A percentile compares a stretch with the other conserved stretches of the same genome.
Evolutionary conservation across 768 basidiomycete genomes (phyloP).

Genomic region (Peribolospora kevripleyi): DNA sequence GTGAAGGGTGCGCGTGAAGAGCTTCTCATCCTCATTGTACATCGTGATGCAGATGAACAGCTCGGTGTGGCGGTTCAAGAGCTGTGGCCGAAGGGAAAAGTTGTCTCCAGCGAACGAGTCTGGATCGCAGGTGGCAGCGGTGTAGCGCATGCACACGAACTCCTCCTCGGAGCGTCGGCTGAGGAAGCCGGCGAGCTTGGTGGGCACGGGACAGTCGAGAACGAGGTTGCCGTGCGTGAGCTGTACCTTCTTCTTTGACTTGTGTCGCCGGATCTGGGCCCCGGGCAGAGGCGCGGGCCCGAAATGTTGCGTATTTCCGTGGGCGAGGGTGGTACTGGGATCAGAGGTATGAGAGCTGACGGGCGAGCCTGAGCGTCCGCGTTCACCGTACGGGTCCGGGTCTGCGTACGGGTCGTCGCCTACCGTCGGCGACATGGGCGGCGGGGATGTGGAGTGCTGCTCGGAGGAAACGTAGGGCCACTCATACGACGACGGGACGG

Average conservation of each 20-base stretch:
- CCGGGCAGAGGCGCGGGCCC: slow-evolving; percentile 56
- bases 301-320: slow-evolving; percentile 41
- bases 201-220: slow-evolving; percentile 57
- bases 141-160: slow-evolving; percentile 43
- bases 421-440: too few relatives aligned
- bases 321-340: too few relatives aligned
- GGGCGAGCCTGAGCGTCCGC: too few relatives aligned
- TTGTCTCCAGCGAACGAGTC: slow-evolving; percentile 67
- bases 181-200: slow-evolving; percentile 49
- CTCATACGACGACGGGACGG: too few relatives aligned
- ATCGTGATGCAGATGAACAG: slow-evolving; percentile 85
- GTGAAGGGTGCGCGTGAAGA: slow-evolving; percentile 20
- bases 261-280: slow-evolving; percentile 46
- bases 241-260: slow-evolving; percentile 52
- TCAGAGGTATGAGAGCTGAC: too few relatives aligned
- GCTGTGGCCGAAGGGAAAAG: slow-evolving; percentile 64
- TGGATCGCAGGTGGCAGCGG: slow-evolving; percentile 80
- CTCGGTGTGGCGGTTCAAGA: slow-evolving; percentile 56
- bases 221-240: slow-evolving; percentile 74
- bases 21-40: slow-evolving; percentile 55
- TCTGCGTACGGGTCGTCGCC: too few relatives aligned
- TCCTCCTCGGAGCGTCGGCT: slow-evolving; percentile 40
- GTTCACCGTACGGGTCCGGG: too few relatives aligned
- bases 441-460: too few relatives aligned
- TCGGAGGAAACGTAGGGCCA: too few relatives aligned